Percentiles rank a stretch among this genome's conserved stretches.
phyloP scores from a whole-genome alignment of 2,329 filamentous ascomycete genomes.

The Microdochium trichocladiopsis region DNA sequence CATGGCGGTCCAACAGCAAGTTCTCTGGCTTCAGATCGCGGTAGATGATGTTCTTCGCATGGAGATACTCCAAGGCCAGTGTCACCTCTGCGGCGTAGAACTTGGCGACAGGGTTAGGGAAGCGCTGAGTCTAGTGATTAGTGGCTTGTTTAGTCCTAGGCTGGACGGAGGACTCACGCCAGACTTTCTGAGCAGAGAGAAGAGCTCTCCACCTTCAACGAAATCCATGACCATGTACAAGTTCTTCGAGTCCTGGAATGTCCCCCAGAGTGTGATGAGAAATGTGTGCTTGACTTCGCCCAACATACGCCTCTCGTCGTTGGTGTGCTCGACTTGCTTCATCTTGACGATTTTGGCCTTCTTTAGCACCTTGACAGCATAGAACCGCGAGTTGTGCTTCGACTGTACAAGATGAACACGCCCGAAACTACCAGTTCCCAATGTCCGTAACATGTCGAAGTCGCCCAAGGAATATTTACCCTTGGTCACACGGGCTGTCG shows the following conservation, averaged over 20 bases:
- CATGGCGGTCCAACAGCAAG: conserved; percentile 82
- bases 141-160: neutral
- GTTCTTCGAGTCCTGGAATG: conserved; percentile 91
- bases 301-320: conserved; percentile 94
- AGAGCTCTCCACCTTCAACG: conserved; percentile 95
- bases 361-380: conserved; percentile 97
- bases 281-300: conserved; percentile 97
- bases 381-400: conserved; percentile 96
- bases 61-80: conserved; percentile 88
- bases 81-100: conserved; percentile 99
- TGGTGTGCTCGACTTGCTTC: conserved; percentile 99
- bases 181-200: conserved; percentile 91
- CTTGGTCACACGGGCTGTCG: conserved; percentile 67
- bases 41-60: conserved; percentile 94
- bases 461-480: conserved; percentile 93
- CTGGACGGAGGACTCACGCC: conserved; percentile 47
- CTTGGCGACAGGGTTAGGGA: conserved; percentile 97
- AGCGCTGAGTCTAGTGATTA: conserved; percentile 56
- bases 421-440: conserved; percentile 95
- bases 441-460: conserved; percentile 82
- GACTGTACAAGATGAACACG: conserved; percentile 95
- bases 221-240: conserved; percentile 99
- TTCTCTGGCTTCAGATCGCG: conserved; percentile 96
- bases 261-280: conserved; percentile 95
- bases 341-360: conserved; percentile 99